phyloP scores from a whole-genome alignment of 345 rosid genomes.

The Erysimum cheiranthoides region DNA sequence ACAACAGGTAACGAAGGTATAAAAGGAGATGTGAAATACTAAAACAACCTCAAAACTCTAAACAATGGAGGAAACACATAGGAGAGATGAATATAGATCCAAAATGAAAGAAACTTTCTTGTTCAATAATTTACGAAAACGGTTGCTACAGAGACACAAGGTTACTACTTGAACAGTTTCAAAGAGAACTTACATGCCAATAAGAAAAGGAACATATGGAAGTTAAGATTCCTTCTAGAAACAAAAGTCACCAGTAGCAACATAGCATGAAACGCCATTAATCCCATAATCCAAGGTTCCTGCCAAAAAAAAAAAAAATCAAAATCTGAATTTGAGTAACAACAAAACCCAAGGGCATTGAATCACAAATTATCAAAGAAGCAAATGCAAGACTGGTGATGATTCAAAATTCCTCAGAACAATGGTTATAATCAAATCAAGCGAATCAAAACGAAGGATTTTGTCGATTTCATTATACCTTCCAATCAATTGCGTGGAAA shows the following conservation, averaged over 20 bases:
- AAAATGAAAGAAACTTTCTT: background rate
- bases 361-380: background rate
- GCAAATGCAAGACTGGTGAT: background rate
- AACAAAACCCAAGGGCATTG: background rate
- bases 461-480: slow-evolving; percentile 48
- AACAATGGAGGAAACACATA: background rate
- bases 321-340: background rate
- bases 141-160: background rate
- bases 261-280: slow-evolving; percentile 65
- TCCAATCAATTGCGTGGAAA: slow-evolving; percentile 94
- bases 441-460: background rate
- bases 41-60: background rate
- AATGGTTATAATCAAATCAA: background rate
- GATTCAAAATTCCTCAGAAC: background rate
- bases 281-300: slow-evolving; percentile 87
- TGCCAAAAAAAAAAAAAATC: slow-evolving; percentile 31
- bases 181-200: slow-evolving; percentile 64
- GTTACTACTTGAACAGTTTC: slow-evolving; percentile 6
- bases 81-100: background rate
- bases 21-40: too few species aligned
- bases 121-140: background rate
- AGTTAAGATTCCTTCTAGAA: slow-evolving; percentile 74
- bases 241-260: slow-evolving; percentile 58
- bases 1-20: slow-evolving; percentile 14
- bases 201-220: slow-evolving; percentile 86